These are phyloP conservation scores for Aureobasidium sp. DNA, from an alignment of 2,329 filamentous ascomycete species.

Conservation along the genomic window DNA sequence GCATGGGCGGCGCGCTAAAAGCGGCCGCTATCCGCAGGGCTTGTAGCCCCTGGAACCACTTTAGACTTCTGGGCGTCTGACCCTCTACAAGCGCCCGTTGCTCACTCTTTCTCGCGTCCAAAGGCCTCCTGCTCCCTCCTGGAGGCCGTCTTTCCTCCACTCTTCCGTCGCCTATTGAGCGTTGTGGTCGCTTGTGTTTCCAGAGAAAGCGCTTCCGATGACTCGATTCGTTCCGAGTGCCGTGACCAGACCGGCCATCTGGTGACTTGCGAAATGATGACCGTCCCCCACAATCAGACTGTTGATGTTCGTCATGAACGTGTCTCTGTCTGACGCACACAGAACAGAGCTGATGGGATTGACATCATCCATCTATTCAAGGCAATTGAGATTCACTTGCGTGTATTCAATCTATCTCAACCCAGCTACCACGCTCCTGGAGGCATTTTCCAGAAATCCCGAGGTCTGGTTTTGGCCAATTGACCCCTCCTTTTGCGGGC, in stretches of 20 bases:
- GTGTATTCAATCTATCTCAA: background rate
- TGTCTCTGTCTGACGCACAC: slow-evolving; percentile 11
- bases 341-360: background rate
- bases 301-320: slow-evolving; percentile 9
- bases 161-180: slow-evolving; percentile 11
- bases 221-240: slow-evolving; percentile 3
- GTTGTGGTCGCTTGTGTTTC: slow-evolving; percentile 2
- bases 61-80: slow-evolving; percentile 11
- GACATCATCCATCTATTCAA: slow-evolving; percentile 5
- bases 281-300: background rate
- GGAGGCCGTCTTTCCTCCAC: background rate
- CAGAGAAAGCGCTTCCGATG: background rate
- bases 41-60: slow-evolving; percentile 4
- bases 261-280: slow-evolving; percentile 11
- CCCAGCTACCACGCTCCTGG: background rate
- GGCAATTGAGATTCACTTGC: background rate
- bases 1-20: slow-evolving; percentile 3
- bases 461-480: slow-evolving; percentile 1
- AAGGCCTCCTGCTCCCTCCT: background rate
- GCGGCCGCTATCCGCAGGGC: slow-evolving; percentile 11
- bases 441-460: background rate
- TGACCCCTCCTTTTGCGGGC: slow-evolving; percentile 12
- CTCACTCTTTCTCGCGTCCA: slow-evolving; percentile 11
- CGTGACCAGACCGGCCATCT: slow-evolving; percentile 9
- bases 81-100: slow-evolving; percentile 3